Evolutionary conservation across 2,329 filamentous ascomycete species (phyloP).

Genomic region (Amauroascus verrucosus): DNA sequence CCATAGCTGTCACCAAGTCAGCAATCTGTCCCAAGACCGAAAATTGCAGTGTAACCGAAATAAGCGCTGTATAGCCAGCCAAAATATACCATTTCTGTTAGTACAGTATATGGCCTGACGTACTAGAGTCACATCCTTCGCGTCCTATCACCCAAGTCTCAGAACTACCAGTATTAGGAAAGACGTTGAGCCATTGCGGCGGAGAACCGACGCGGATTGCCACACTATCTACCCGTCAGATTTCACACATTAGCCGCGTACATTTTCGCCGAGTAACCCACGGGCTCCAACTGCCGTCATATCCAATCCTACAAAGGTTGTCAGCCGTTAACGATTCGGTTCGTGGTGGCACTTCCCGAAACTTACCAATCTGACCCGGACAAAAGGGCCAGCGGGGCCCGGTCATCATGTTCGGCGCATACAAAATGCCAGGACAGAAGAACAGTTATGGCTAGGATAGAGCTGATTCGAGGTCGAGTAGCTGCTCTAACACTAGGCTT

Average conservation of each 20-base stretch:
- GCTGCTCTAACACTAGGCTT: background rate
- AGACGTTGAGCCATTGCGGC: slow-evolving; percentile 23
- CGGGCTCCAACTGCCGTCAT: slow-evolving; percentile 24
- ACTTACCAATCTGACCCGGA: slow-evolving; percentile 13
- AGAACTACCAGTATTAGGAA: slow-evolving; percentile 23
- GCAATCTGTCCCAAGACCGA: background rate
- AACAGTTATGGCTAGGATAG: background rate
- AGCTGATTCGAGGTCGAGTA: background rate
- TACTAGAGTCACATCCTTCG: slow-evolving; percentile 23
- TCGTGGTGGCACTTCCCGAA: background rate
- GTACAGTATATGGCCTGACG: background rate
- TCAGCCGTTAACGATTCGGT: background rate
- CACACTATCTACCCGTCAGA: slow-evolving; percentile 11
- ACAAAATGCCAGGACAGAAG: background rate
- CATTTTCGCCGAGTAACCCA: slow-evolving; percentile 9
- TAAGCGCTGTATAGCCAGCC: background rate
- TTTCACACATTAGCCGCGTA: background rate
- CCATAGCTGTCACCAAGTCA: slow-evolving; percentile 8
- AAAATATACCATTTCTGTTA: background rate
- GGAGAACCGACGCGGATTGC: slow-evolving; percentile 24
- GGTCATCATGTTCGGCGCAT: background rate
- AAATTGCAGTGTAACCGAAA: background rate
- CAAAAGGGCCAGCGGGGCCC: slow-evolving; percentile 11
- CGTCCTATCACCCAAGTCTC: slow-evolving; percentile 25
- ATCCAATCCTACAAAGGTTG: slow-evolving; percentile 12